Conservation (phyloP, 495 filamentous ascomycete genomes). For the Aspergillus cristatus region DNA sequence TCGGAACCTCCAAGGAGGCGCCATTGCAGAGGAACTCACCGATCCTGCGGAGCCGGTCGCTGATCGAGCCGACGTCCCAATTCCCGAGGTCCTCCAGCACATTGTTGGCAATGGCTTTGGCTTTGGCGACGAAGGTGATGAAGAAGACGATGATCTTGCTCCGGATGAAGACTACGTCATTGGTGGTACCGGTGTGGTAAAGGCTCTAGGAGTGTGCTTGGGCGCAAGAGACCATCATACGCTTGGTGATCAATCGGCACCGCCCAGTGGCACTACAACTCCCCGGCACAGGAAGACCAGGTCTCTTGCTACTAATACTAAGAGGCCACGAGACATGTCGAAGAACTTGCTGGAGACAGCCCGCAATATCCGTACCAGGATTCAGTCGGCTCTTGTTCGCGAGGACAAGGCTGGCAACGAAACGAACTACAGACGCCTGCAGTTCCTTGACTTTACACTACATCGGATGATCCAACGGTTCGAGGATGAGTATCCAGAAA, state of each 20-base stretch:
- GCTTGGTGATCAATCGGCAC: slow-evolving; percentile 30
- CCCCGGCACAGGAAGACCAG: slow-evolving; percentile 38
- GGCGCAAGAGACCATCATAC: slow-evolving; percentile 50
- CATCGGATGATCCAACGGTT: slow-evolving; percentile 88
- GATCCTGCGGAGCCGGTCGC: slow-evolving; percentile 24
- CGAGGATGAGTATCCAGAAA: slow-evolving; percentile 92
- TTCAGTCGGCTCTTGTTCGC: slow-evolving; percentile 77
- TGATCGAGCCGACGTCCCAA: slow-evolving; percentile 30
- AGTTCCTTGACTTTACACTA: slow-evolving; percentile 85
- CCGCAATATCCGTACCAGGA: slow-evolving; percentile 71
- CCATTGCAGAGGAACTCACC: slow-evolving; percentile 37
- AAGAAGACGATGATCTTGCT: slow-evolving; percentile 60
- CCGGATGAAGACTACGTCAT: slow-evolving; percentile 94
- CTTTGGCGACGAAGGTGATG: slow-evolving; percentile 37
- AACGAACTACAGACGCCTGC: slow-evolving; percentile 68
- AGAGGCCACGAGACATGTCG: slow-evolving; percentile 84
- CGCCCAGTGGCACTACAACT: slow-evolving; percentile 45
- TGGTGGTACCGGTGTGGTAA: slow-evolving; percentile 89
- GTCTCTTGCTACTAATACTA: slow-evolving; percentile 32
- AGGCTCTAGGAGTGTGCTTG: slow-evolving; percentile 83
- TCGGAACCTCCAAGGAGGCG: slow-evolving; percentile 69
- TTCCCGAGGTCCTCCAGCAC: slow-evolving; percentile 60
- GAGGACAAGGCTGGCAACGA: slow-evolving; percentile 60
- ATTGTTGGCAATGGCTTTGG: slow-evolving; percentile 51
- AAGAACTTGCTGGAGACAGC: slow-evolving; percentile 79